Base-by-base conservation (phyloP, 345 rosid species). In the Arabidopsis thaliana region DNA sequence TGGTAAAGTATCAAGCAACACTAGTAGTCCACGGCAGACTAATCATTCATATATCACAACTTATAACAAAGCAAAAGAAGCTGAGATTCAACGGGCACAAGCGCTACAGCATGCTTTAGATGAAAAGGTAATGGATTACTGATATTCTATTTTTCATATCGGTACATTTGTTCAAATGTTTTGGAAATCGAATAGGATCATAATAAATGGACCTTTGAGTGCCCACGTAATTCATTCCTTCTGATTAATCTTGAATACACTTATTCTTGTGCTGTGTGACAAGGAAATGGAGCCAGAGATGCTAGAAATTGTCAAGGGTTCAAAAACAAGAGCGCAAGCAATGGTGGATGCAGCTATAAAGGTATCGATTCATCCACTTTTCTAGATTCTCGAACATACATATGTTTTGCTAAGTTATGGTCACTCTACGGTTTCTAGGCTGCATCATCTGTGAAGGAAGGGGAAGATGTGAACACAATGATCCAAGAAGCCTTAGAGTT, bases 321-420 rank as follows among this genome's bases (percentile, higher is more conserved):
- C 97, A 63, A 91, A 84, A 75, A 40, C 73, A 58, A 85, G 80
- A 85, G 99, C 98, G 38, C 85, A 74, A 49, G 52, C 82, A 59
- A 93, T 96, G 99, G 90, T 96, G 49, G 92, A 96, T 84, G 86
- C 85, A 55, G 98, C 95, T 77, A 77, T 91, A 32, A 88, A 96
- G 96, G 98, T 96, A 78, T 53, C 4, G 37, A 24, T 68, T 55
- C 8, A 45, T 25, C 49, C 9, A 0, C 57, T 56, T 57, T 60
- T 23, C 44, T 62, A 52, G 44, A 60, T 36, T 52, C 65, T 59
- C 49, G 42, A 52, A 50, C 73, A 24, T 16, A 25, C 61, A 73
- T 36, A 60, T 37, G 42, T 45, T 44, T 67, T 67, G 40, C 34
- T 52, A 69, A 73, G 24, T 14, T 44, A 10, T 34, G 10, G 24